A percentile compares a stretch with the other conserved stretches of the same genome.
These are phyloP conservation scores for Sisymbrium altissimum DNA, from an alignment of 345 rosid species.

Conservation along the genomic window DNA sequence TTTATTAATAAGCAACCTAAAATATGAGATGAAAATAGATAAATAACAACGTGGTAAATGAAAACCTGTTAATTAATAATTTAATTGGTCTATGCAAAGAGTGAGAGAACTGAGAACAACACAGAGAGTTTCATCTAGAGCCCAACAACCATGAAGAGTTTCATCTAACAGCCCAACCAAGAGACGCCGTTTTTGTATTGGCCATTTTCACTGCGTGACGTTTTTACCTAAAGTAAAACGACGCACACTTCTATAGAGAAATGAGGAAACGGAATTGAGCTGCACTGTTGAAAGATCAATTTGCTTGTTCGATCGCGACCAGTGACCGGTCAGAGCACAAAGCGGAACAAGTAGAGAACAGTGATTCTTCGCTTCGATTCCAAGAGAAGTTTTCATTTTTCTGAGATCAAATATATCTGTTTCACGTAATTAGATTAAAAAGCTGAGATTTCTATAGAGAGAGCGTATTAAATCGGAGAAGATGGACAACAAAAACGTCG, in stretches of 20 bases:
- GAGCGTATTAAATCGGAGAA: background rate
- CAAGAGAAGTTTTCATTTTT: background rate
- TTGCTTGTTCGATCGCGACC: slow-evolving; percentile 25
- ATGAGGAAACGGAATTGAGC: slow-evolving; percentile 2
- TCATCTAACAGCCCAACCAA: background rate
- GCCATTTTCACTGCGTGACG: background rate
- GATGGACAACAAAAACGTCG: slow-evolving; percentile 82
- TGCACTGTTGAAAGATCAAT: background rate
- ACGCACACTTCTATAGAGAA: background rate
- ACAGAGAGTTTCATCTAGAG: background rate
- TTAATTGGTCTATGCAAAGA: background rate
- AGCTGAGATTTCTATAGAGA: background rate
- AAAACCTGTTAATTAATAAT: background rate
- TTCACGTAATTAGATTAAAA: background rate
- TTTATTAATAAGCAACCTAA: background rate
- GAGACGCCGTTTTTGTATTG: background rate
- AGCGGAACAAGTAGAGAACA: slow-evolving; percentile 9
- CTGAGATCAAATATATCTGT: background rate
- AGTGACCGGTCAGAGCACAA: slow-evolving; percentile 21
- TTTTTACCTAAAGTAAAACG: background rate
- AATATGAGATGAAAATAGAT: background rate
- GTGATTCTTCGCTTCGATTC: slow-evolving; percentile 31
- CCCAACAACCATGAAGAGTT: background rate
- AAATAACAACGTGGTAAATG: background rate
- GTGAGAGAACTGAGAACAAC: no score